These are phyloP conservation scores for Blastobotrys capitulatus DNA, from an alignment of 1,139 yeast genomes.

Conservation along the genomic window DNA sequence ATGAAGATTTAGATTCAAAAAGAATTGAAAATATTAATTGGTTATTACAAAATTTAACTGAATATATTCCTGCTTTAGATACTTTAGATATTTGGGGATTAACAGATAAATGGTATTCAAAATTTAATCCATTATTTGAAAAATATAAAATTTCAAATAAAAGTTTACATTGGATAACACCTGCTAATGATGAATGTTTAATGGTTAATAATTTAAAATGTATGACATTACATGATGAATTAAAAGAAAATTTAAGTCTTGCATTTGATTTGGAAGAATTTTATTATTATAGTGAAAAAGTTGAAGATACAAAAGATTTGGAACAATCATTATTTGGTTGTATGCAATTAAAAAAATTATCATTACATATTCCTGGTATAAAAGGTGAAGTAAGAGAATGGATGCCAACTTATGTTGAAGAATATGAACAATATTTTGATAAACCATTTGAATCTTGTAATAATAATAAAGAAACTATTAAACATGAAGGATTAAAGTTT, in stretches of 20 bases:
- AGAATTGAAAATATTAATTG: not conserved
- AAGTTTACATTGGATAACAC: constrained; percentile 9
- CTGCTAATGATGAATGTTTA: constrained; percentile 3
- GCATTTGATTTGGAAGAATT: constrained; percentile 13
- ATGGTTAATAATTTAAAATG: constrained; percentile 7
- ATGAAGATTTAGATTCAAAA: not conserved
- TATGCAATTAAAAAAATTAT: constrained; percentile 2
- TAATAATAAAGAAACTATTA: not conserved
- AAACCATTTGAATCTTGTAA: not conserved
- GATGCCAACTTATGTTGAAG: constrained; percentile 12
- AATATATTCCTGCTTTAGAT: constrained; percentile 7
- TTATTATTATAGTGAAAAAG: constrained; percentile 2
- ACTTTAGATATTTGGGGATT: constrained; percentile 12
- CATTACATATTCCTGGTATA: constrained; percentile 9
- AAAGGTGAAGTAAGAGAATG: constrained; percentile 1
- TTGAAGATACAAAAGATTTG: constrained; percentile 1
- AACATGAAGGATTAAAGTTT: constrained; percentile 8
- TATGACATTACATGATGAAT: constrained; percentile 9
- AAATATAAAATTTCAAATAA: constrained; percentile 2
- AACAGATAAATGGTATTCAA: constrained; percentile 5
- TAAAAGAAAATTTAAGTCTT: constrained; percentile 6
- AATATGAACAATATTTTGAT: constrained; percentile 10
- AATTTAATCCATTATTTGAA: constrained; percentile 3
- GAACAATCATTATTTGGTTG: constrained; percentile 4
- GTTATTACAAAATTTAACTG: constrained; percentile 4